phyloP scores from a whole-genome alignment of 2,329 filamentous ascomycete genomes.

The Cladosporium halotolerans region DNA sequence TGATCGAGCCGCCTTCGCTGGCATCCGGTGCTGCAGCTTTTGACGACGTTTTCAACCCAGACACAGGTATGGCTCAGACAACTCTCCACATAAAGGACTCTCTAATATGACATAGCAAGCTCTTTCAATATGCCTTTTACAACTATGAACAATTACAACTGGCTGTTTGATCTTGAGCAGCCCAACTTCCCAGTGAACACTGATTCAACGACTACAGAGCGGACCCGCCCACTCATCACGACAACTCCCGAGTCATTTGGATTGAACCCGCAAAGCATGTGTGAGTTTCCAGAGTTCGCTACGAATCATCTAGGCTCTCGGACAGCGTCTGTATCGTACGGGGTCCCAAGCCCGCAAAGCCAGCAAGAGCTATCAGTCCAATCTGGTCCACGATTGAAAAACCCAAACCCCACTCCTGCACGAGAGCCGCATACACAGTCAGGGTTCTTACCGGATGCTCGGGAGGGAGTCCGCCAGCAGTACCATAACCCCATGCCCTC shows the following conservation, averaged over 20 bases:
- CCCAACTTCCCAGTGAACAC: background rate
- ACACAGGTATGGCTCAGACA: constrained; percentile 39
- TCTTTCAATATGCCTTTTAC: constrained; percentile 62
- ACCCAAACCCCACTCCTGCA: background rate
- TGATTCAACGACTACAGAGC: background rate
- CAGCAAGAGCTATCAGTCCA: constrained; percentile 7
- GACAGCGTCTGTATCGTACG: background rate
- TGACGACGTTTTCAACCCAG: constrained; percentile 53
- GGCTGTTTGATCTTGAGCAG: constrained; percentile 46
- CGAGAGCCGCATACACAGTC: background rate
- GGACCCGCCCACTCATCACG: background rate
- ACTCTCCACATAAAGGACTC: background rate
- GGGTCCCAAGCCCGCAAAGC: background rate
- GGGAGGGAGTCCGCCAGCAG: background rate
- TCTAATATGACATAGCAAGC: constrained; percentile 35
- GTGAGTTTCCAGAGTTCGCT: background rate
- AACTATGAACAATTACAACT: constrained; percentile 57
- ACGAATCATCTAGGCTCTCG: constrained; percentile 21
- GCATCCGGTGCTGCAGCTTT: constrained; percentile 32
- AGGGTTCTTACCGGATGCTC: too few species aligned
- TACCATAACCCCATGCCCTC: background rate
- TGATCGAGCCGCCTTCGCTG: background rate
- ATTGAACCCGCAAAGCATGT: background rate
- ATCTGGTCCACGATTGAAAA: constrained; percentile 3
- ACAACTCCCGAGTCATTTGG: background rate